Evolutionary conservation across 1,284 basidiomycete species (phyloP), one percentile per base, ranked within the genome.

Genomic region (Fomitopsis schrenkii): DNA sequence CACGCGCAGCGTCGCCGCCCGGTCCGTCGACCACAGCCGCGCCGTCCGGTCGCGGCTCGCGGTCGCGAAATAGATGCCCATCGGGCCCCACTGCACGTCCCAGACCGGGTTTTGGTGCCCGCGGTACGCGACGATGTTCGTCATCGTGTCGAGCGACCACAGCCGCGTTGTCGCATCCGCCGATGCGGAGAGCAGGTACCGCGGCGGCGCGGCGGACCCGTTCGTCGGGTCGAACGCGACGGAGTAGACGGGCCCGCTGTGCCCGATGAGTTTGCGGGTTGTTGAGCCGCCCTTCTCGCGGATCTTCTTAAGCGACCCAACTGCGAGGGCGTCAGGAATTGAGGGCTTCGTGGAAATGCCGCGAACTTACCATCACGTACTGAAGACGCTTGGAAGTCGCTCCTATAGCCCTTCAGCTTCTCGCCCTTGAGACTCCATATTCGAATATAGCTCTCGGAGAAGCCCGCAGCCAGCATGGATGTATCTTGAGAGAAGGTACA

Each of bases 81-180:
- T 86, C 7, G 97, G 96, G 66, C 93, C 95, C 97, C 97, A 99
- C 73, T 98, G 90, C 9, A 97, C 94, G 68, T 98, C 96, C 97
- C 97, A 99, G 0, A 99, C 90, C 0, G 97, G 96, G 73, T 97
- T 96, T 72, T 97, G 91, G 71, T 99, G 97, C 0, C 97, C 97
- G 22, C 95, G 85, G 74, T 97, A 99, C 6, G 91, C 94, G 5
- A 96, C 95, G 8, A 99, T 79, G 67, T 97, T 97, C 26, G 91
- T 86, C 81, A 94, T 90, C 1, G 97, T 98, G 69, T 99, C 95
- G 74, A 98, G 80, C 12, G 94, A 97, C 97, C 97, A 99, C 19
- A 99, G 76, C 15, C 97, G 87, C 33, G 91, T 81, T 0, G 96
- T 97, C 1, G 92, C 86, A 73, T 99, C 97, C 57, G 95, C 94